These are phyloP conservation scores for Ilex asprella DNA, from an alignment of 257 asterid genomes.

Conservation along the genomic window DNA sequence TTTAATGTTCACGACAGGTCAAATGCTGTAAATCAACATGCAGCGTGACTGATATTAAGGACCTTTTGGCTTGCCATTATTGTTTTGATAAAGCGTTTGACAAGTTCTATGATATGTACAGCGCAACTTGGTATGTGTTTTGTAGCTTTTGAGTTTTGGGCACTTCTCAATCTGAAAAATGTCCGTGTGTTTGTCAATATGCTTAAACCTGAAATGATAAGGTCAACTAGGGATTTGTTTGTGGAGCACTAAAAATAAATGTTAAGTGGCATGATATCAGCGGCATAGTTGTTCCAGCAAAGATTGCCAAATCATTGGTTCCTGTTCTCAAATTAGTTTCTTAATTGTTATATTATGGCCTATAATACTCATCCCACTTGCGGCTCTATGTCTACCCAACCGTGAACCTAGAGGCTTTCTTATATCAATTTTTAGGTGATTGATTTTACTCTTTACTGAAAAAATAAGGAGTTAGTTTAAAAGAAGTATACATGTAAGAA, in stretches of 20 bases:
- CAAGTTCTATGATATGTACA: conserved; percentile 77
- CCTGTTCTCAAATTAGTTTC: no score
- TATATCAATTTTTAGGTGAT: no score
- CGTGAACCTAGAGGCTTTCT: no score
- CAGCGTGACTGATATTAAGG: conserved; percentile 55
- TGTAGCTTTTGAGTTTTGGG: not conserved
- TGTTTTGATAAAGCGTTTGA: conserved; percentile 78
- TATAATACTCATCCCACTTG: no score
- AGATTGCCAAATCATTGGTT: no score
- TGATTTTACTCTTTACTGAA: no score
- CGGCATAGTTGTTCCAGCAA: no score
- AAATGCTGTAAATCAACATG: conserved; percentile 86
- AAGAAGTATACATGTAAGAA: not conserved
- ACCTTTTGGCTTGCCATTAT: conserved; percentile 72
- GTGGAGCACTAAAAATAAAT: not conserved
- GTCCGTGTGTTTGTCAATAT: not conserved
- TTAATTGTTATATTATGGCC: no score
- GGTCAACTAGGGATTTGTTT: not conserved
- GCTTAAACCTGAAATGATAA: no score
- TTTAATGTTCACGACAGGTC: conserved; percentile 35
- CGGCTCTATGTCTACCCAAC: no score
- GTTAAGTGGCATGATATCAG: not conserved
- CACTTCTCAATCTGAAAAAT: not conserved
- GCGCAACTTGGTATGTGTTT: conserved; percentile 67
- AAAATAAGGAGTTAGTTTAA: no score